phyloP scores from a whole-genome alignment of 164 flowering plant genomes.

The Buxus sempervirens region DNA sequence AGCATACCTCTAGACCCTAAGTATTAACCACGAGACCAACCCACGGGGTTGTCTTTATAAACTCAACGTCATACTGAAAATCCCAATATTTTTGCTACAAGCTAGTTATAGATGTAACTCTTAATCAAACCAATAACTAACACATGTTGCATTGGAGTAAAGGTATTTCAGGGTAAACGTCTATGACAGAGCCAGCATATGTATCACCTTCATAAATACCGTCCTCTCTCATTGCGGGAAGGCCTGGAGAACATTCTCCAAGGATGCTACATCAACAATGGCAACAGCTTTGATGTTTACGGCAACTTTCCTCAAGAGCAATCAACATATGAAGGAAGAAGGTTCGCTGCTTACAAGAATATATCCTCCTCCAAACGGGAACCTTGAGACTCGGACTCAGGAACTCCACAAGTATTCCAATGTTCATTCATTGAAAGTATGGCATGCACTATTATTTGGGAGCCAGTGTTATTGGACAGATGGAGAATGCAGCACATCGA shows the following conservation, averaged over 20 bases:
- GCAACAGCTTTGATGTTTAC: not conserved
- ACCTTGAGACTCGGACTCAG: not conserved
- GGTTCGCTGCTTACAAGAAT: not conserved
- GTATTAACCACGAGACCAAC: too few species aligned
- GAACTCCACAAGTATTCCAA: too few species aligned
- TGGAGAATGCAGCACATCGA: slow-evolving; percentile 73
- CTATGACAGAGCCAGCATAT: not conserved
- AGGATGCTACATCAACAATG: not conserved
- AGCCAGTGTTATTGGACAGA: slow-evolving; percentile 74
- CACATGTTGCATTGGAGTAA: too few species aligned
- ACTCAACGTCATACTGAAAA: too few species aligned
- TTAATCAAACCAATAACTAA: too few species aligned
- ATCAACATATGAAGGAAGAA: not conserved
- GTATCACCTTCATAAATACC: not conserved
- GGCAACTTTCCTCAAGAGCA: not conserved
- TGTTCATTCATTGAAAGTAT: not conserved
- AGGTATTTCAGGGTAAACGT: not conserved
- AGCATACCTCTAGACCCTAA: too few species aligned
- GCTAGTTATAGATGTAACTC: too few species aligned
- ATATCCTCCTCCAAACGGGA: not conserved
- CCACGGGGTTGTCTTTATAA: too few species aligned
- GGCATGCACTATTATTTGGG: slow-evolving; percentile 45
- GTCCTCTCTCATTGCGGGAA: not conserved
- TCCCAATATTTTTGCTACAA: too few species aligned
- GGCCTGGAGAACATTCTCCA: not conserved